These are phyloP conservation scores for Mycena epipterygia DNA, from an alignment of 768 basidiomycete genomes.

Conservation along the genomic window DNA sequence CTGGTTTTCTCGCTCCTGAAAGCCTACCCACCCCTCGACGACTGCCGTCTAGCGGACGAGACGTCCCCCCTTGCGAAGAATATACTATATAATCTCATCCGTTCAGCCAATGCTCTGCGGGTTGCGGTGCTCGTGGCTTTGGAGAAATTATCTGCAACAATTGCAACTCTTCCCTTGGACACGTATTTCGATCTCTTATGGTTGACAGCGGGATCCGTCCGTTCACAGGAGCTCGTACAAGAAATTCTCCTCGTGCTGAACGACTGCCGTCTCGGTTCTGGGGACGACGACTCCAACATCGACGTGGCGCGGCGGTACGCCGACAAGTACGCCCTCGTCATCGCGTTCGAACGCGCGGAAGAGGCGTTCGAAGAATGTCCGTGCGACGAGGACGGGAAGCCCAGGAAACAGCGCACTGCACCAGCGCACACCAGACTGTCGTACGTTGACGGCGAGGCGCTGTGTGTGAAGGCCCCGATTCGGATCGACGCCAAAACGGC, in stretches of 20 bases:
- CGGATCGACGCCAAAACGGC: conserved; percentile 65
- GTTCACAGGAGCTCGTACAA: conserved; percentile 65
- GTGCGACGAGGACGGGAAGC: conserved; percentile 72
- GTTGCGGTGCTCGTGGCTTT: conserved; percentile 71
- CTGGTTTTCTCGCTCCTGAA: conserved; percentile 70
- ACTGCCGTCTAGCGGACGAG: conserved; percentile 45
- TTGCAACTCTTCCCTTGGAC: conserved; percentile 54
- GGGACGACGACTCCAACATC: no score
- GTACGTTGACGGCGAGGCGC: conserved; percentile 50
- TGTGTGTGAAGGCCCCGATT: conserved; percentile 63
- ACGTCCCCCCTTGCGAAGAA: conserved; percentile 44
- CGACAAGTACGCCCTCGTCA: conserved; percentile 67
- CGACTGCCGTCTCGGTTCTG: conserved; percentile 55
- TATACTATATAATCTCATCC: conserved; percentile 63
- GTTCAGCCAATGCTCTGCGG: conserved; percentile 66
- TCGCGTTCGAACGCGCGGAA: conserved; percentile 75
- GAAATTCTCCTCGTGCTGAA: conserved; percentile 73
- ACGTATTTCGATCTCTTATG: conserved; percentile 68
- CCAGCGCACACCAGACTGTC: conserved; percentile 58
- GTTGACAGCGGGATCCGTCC: conserved; percentile 64
- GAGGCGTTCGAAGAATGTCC: conserved; percentile 78
- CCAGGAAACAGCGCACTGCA: conserved; percentile 58
- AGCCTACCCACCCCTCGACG: conserved; percentile 58
- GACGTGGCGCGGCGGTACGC: conserved; percentile 55
- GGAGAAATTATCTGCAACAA: conserved; percentile 64